Base-by-base conservation (phyloP, 176 grass and related monocot species). In the Eragrostis curvula region DNA sequence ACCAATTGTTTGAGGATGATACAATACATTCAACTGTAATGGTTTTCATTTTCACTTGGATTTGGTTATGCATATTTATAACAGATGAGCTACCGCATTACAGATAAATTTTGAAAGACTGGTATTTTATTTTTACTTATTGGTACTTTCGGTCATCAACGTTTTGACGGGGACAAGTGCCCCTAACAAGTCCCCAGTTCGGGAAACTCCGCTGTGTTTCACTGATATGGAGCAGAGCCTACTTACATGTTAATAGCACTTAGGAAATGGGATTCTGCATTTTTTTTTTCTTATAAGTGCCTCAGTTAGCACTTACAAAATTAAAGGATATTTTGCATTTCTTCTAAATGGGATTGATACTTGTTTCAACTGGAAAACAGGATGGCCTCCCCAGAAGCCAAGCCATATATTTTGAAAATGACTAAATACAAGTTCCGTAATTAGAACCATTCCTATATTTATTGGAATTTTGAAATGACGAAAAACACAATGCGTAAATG, bases 61-160 rank as follows among this genome's bases (percentile, higher is more conserved):
- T 32, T 85, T 51, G 16, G 50, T 84, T 43, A 79, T 71, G 83
- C n/a, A 78, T 52, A 45, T 32, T 7, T 24, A 5, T 57, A 46
- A 53, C 17, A 17, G 40, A 21, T 48, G 39, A 18, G 20, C 17
- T 47, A 75, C 24, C 76, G 30, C 12, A 52, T 63, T 45, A 78
- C 14, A 25, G 5, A 39, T n/a, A 44, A 12, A 23, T 18, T 11
- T 27, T 28, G 3, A 3, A 3, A 61, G 3, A 28, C 3, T 28
- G 58, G 24, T 28, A 61, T 61, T 61, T 12, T 24, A 52, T 20
- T 21, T 9, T 20, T 10, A 20, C 21, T 9, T 57, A 57, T 53
- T 0, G 8, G 20, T 57, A 23, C 55, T 57, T 9, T 49, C 10
- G 23, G 25, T 65, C 8, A 77, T 47, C 30, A 66, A 78, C 1